Conservation (phyloP, 192 early-diverging fungal genomes). For the Mortierella alpina region DNA sequence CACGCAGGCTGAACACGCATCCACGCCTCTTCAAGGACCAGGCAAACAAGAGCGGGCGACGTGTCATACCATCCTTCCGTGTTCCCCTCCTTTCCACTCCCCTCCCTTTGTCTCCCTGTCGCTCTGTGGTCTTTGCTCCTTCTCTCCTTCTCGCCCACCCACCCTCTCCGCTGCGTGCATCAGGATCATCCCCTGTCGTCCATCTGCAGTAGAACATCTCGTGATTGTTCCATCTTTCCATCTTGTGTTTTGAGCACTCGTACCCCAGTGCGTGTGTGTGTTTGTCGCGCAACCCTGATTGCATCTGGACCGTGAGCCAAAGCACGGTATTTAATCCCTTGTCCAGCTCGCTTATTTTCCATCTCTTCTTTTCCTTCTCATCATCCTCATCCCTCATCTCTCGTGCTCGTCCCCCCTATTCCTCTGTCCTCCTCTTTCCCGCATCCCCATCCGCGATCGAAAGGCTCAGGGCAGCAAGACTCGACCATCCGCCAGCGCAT, state of each 20-base stretch:
- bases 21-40: not conserved
- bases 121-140: not conserved
- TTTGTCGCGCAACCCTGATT: too few species aligned
- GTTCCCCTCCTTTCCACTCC: slow-evolving; percentile 3
- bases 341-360: too few species aligned
- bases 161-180: not conserved
- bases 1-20: too few species aligned
- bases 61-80: not conserved
- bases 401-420: too few species aligned
- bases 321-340: too few species aligned
- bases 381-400: not conserved
- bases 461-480: too few species aligned
- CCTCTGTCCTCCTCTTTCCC: not conserved
- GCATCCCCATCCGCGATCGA: not conserved
- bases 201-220: too few species aligned
- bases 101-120: not conserved
- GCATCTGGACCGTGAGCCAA: too few species aligned
- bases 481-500: too few species aligned
- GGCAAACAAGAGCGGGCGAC: not conserved
- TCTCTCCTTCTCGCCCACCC: not conserved
- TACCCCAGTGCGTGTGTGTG: too few species aligned
- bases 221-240: too few species aligned
- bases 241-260: too few species aligned
- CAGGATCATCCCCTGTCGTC: not conserved
- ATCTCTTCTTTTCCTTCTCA: not conserved